Evolutionary conservation across 2,329 filamentous ascomycete genomes (phyloP).

Genomic region (Aspergillus costaricaensis): DNA sequence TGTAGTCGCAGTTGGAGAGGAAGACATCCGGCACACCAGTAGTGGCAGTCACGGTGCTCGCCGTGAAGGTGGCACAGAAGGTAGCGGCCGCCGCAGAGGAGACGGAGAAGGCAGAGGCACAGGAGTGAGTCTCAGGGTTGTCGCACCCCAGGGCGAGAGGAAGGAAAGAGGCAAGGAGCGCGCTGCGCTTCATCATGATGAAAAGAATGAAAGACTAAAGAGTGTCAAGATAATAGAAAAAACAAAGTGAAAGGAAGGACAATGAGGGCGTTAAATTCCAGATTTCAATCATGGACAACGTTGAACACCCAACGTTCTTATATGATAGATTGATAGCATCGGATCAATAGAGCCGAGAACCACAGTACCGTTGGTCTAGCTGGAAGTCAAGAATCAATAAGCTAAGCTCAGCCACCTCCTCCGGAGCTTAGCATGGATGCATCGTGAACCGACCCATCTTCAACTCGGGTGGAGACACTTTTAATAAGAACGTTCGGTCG

Average conservation of each 20-base stretch:
- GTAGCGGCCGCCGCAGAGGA: slow-evolving; percentile 23
- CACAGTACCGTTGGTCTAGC: no score
- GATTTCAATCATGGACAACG: neutral
- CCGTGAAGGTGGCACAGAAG: slow-evolving; percentile 30
- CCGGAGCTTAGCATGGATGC: neutral
- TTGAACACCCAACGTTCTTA: neutral
- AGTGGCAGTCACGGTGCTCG: slow-evolving; percentile 23
- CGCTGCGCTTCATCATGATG: slow-evolving; percentile 26
- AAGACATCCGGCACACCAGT: slow-evolving; percentile 23
- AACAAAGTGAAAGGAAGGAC: neutral
- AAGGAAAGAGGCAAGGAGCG: slow-evolving; percentile 26
- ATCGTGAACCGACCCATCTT: neutral
- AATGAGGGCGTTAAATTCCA: neutral
- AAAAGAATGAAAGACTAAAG: slow-evolving; percentile 16
- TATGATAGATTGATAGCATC: neutral
- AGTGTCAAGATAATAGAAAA: slow-evolving; percentile 1
- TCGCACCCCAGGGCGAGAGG: slow-evolving; percentile 26
- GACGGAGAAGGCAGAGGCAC: slow-evolving; percentile 26
- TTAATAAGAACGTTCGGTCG: no score
- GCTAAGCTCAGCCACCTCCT: slow-evolving; percentile 3
- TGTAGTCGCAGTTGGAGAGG: slow-evolving; percentile 23
- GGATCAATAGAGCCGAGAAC: no score
- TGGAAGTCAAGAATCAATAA: neutral
- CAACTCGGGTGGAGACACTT: neutral
- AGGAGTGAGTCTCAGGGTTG: slow-evolving; percentile 23